Conservation (phyloP, 805 yeast species). For the Candida alai region DNA sequence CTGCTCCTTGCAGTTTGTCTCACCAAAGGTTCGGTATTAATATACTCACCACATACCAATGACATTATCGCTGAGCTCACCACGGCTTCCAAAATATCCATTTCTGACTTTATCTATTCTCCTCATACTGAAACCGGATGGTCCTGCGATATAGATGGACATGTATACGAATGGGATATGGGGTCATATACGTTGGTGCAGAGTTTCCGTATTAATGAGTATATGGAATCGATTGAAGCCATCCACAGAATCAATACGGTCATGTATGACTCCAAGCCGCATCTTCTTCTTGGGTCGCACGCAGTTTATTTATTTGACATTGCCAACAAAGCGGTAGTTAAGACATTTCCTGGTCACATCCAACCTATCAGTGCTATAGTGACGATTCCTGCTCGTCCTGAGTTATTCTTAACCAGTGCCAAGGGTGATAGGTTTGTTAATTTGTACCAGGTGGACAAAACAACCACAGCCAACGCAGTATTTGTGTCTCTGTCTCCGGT, state of each 20-base stretch:
- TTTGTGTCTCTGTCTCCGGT: slow-evolving; percentile 71
- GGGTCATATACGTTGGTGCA: slow-evolving; percentile 37
- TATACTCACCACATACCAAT: slow-evolving; percentile 66
- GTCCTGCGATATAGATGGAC: slow-evolving; percentile 58
- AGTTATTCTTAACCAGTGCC: slow-evolving; percentile 66
- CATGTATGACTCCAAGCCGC: slow-evolving; percentile 29
- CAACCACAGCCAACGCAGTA: slow-evolving; percentile 45
- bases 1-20: slow-evolving; percentile 48
- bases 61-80: slow-evolving; percentile 51
- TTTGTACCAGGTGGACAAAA: slow-evolving; percentile 49
- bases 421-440: slow-evolving; percentile 79
- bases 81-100: slow-evolving; percentile 42
- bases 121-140: slow-evolving; percentile 44
- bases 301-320: slow-evolving; percentile 53
- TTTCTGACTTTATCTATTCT: slow-evolving; percentile 49
- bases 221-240: slow-evolving; percentile 30
- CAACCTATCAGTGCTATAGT: slow-evolving; percentile 56
- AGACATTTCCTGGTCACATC: slow-evolving; percentile 72
- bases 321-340: slow-evolving; percentile 33
- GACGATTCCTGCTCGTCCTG: slow-evolving; percentile 30
- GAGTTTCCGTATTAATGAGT: slow-evolving; percentile 40
- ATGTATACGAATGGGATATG: slow-evolving; percentile 60
- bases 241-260: slow-evolving; percentile 30
- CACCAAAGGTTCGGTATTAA: slow-evolving; percentile 57
- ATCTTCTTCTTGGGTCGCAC: slow-evolving; percentile 64